phyloP scores from a whole-genome alignment of 179 eudicot species.

The Gypsophila paniculata region DNA sequence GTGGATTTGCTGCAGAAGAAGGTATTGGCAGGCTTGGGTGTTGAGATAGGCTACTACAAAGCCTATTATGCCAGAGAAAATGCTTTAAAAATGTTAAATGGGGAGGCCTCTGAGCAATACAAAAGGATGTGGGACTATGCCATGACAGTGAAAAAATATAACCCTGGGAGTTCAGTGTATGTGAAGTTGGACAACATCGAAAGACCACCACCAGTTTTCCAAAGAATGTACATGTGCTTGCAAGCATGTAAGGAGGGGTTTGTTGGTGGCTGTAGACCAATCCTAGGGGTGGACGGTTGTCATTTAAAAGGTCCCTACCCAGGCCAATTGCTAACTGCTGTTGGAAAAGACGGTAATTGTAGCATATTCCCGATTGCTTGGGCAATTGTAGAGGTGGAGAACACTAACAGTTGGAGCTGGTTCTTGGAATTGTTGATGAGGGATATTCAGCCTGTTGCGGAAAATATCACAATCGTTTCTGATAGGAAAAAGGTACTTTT shows the following conservation, averaged over 20 bases:
- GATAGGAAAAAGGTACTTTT: not conserved
- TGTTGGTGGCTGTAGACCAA: slow-evolving; percentile 6
- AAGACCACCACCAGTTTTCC: not conserved
- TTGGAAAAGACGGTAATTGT: too few relatives aligned
- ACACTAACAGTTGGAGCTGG: not conserved
- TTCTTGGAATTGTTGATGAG: not conserved
- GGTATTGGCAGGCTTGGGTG: not conserved
- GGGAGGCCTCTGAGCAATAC: not conserved
- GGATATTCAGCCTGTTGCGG: not conserved
- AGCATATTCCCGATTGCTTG: too few relatives aligned
- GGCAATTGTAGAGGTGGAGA: too few relatives aligned
- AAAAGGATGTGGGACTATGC: slow-evolving; percentile 2
- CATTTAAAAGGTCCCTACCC: not conserved
- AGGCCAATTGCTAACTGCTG: too few relatives aligned
- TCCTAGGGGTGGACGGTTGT: slow-evolving; percentile 4
- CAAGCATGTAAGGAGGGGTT: slow-evolving; percentile 13
- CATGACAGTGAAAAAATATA: not conserved
- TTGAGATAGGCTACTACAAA: not conserved
- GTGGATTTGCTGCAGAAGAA: not conserved
- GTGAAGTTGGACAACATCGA: not conserved
- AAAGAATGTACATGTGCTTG: slow-evolving; percentile 9
- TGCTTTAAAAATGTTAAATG: not conserved
- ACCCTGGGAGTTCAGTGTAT: not conserved
- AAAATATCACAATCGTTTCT: not conserved
- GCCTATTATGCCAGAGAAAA: not conserved